Evolutionary conservation across 2,329 filamentous ascomycete genomes (phyloP).

Genomic region (Niveomyces coronatus): DNA sequence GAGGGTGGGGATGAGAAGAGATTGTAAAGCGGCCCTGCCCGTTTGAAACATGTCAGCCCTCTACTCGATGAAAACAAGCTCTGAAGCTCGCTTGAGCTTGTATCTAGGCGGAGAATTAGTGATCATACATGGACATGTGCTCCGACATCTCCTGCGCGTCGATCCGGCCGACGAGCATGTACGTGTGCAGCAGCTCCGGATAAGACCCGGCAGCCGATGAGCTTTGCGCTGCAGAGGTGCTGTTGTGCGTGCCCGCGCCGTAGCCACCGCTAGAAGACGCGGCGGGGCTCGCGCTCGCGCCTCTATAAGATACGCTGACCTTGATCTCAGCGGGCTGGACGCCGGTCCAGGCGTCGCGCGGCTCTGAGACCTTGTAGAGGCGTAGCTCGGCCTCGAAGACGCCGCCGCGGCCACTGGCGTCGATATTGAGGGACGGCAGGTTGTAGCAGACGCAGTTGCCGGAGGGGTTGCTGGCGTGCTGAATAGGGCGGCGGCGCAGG

Average conservation of each 20-base stretch:
- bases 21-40: slow-evolving; percentile 46
- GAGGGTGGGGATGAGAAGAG: slow-evolving; percentile 57
- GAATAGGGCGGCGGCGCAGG: slow-evolving; percentile 44
- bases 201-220: too few relatives aligned
- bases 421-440: slow-evolving; percentile 56
- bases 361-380: slow-evolving; percentile 57
- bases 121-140: slow-evolving; percentile 50
- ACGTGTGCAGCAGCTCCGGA: slow-evolving; percentile 46
- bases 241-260: slow-evolving; percentile 16
- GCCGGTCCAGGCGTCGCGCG: slow-evolving; percentile 42
- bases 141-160: slow-evolving; percentile 43
- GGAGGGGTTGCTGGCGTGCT: slow-evolving; percentile 57
- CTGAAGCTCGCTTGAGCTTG: too few relatives aligned
- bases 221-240: too few relatives aligned
- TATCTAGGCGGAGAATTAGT: slow-evolving; percentile 9
- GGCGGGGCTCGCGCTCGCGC: slow-evolving; percentile 31
- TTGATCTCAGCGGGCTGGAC: slow-evolving; percentile 42
- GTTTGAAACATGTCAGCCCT: neutral
- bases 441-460: slow-evolving; percentile 80
- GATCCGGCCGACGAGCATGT: slow-evolving; percentile 60
- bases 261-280: too few relatives aligned
- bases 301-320: slow-evolving; percentile 44
- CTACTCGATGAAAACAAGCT: too few relatives aligned
- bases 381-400: slow-evolving; percentile 69
- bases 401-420: slow-evolving; percentile 57